These are phyloP conservation scores for Colletotrichum sp. DNA, from an alignment of 2,329 filamentous ascomycete species.

Conservation along the genomic window DNA sequence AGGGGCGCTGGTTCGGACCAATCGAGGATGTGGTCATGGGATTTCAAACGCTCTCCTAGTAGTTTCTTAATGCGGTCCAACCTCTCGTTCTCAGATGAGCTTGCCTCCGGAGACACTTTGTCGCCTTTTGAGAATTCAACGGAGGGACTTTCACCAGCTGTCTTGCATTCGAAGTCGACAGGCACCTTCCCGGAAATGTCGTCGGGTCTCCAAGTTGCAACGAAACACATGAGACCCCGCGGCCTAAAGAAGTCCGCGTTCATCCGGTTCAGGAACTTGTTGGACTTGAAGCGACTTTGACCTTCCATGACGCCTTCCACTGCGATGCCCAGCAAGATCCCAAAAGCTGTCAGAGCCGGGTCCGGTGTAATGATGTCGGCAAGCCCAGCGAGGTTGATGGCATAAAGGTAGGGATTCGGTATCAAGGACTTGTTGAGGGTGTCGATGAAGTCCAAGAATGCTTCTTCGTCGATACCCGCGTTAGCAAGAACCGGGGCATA, in stretches of 20 bases:
- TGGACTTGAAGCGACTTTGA: conserved; percentile 46
- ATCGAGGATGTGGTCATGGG: conserved; percentile 40
- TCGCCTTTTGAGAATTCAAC: not conserved
- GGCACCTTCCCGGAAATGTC: conserved; percentile 23
- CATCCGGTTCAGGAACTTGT: conserved; percentile 59
- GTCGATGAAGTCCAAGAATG: conserved; percentile 54
- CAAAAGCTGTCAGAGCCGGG: conserved; percentile 45
- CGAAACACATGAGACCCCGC: conserved; percentile 52
- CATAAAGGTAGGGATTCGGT: conserved; percentile 37
- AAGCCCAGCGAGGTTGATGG: conserved; percentile 45
- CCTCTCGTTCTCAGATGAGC: not conserved
- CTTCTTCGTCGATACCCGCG: conserved; percentile 50
- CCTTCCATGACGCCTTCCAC: conserved; percentile 45
- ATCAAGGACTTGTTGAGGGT: conserved; percentile 47
- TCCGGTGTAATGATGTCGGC: conserved; percentile 42
- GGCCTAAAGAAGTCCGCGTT: conserved; percentile 64
- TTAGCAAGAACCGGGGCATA: conserved; percentile 55
- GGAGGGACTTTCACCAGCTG: accelerated
- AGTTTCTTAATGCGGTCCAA: not conserved
- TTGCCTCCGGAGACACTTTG: not conserved
- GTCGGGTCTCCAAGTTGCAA: conserved; percentile 59
- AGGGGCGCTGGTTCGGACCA: conserved; percentile 52
- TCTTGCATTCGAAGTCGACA: conserved; percentile 34
- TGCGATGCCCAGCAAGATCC: conserved; percentile 46
- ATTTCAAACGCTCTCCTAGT: not conserved